Evolutionary conservation across 2,329 filamentous ascomycete species (phyloP).

Genomic region (Colletotrichum eremochloae): DNA sequence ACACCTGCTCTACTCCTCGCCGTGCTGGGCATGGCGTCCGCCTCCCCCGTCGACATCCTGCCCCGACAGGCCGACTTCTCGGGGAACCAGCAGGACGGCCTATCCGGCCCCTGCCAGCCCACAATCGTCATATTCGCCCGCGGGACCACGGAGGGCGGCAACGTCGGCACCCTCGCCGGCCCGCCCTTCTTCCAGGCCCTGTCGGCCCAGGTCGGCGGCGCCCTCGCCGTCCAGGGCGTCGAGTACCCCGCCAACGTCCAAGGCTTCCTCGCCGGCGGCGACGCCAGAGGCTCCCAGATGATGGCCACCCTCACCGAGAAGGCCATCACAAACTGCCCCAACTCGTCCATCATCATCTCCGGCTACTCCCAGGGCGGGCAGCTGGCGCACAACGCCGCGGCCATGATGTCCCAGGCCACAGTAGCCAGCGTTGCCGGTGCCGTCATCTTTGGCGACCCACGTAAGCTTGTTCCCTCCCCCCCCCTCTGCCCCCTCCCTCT

Average conservation of each 20-base stretch:
- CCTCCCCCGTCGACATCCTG: constrained; percentile 11
- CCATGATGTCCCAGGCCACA: constrained; percentile 52
- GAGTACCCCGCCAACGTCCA: constrained; percentile 61
- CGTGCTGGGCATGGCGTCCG: constrained; percentile 30
- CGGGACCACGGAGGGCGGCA: constrained; percentile 66
- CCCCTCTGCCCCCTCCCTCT: background rate
- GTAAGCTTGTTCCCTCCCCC: background rate
- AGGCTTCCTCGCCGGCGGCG: constrained; percentile 62
- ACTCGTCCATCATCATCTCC: constrained; percentile 60
- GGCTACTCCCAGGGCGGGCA: constrained; percentile 60
- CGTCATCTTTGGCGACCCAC: constrained; percentile 50
- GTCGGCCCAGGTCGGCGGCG: constrained; percentile 55
- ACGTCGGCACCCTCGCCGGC: constrained; percentile 63
- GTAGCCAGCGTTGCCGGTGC: constrained; percentile 48
- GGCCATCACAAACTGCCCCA: constrained; percentile 57
- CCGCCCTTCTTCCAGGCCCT: constrained; percentile 65
- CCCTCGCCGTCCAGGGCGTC: constrained; percentile 67
- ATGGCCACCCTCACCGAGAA: constrained; percentile 52
- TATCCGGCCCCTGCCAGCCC: constrained; percentile 52
- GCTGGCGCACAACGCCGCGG: constrained; percentile 60
- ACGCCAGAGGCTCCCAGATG: constrained; percentile 55
- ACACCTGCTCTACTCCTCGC: constrained; percentile 34
- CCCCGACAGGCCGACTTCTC: constrained; percentile 41
- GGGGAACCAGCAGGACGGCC: constrained; percentile 36
- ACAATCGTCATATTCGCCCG: constrained; percentile 70